Conservation (phyloP, 2,329 filamentous ascomycete species). For the Hortaea sp. region DNA sequence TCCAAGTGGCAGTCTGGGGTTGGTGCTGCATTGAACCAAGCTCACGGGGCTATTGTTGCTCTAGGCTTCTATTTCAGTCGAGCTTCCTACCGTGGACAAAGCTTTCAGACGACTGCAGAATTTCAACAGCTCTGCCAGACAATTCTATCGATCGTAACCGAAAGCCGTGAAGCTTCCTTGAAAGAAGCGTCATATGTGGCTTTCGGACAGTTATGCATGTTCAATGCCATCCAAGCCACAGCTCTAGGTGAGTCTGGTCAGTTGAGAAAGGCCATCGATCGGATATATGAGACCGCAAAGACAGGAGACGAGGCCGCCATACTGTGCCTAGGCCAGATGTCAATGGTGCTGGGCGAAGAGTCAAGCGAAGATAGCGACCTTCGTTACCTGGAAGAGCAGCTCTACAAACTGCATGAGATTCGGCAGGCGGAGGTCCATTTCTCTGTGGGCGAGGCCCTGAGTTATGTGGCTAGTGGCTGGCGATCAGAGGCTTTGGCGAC, state of each 20-base stretch:
- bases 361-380: slow-evolving; percentile 31
- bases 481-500: slow-evolving; percentile 68
- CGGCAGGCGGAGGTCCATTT: slow-evolving; percentile 84
- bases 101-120: not conserved
- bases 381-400: slow-evolving; percentile 50
- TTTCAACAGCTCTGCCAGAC: slow-evolving; percentile 30
- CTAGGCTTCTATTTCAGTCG: slow-evolving; percentile 50
- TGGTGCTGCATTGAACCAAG: slow-evolving; percentile 48
- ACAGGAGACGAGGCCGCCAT: slow-evolving; percentile 76
- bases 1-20: slow-evolving; percentile 48
- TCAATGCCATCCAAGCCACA: slow-evolving; percentile 42
- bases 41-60: slow-evolving; percentile 51
- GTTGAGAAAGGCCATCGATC: slow-evolving; percentile 42
- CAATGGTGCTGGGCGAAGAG: slow-evolving; percentile 49
- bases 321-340: slow-evolving; percentile 65
- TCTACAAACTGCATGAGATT: slow-evolving; percentile 73
- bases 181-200: slow-evolving; percentile 48
- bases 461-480: slow-evolving; percentile 70
- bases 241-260: slow-evolving; percentile 17
- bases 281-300: slow-evolving; percentile 60
- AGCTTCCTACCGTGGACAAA: slow-evolving; percentile 38
- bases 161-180: slow-evolving; percentile 45
- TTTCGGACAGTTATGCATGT: slow-evolving; percentile 53
- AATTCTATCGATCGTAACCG: slow-evolving; percentile 43
- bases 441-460: slow-evolving; percentile 77